A percentile compares a stretch with the other conserved stretches of the same genome.
These are phyloP conservation scores for Musa balbisiana DNA, from an alignment of 202 grass and related monocot genomes.

Conservation along the genomic window DNA sequence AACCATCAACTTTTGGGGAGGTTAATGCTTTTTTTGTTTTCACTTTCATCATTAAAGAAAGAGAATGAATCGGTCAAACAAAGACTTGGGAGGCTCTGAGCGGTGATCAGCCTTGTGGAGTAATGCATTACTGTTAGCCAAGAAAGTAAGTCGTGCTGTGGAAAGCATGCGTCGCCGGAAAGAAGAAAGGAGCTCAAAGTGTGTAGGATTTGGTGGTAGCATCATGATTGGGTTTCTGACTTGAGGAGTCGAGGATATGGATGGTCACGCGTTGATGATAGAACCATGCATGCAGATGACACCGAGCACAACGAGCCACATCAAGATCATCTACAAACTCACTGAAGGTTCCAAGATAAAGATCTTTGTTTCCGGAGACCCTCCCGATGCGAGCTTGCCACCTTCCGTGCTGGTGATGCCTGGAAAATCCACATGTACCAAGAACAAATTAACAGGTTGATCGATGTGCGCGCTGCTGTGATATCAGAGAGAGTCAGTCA, in stretches of 20 bases:
- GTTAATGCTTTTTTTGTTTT: background rate
- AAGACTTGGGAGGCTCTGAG: conserved; percentile 32
- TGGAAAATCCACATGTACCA: background rate
- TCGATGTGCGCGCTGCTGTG: too few species aligned
- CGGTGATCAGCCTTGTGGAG: conserved; percentile 68
- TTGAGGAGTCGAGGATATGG: conserved; percentile 32
- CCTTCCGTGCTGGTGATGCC: conserved; percentile 90
- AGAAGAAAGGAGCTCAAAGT: conserved; percentile 32
- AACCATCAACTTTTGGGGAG: too few species aligned
- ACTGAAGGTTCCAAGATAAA: conserved; percentile 99
- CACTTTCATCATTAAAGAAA: conserved; percentile 15
- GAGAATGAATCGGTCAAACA: conserved; percentile 35
- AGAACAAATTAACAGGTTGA: background rate
- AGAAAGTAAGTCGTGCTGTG: conserved; percentile 22
- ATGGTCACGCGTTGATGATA: conserved; percentile 23
- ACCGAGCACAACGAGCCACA: conserved; percentile 3
- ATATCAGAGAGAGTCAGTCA: background rate
- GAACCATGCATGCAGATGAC: conserved; percentile 23
- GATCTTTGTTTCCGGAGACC: conserved; percentile 97
- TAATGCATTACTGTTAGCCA: conserved; percentile 31
- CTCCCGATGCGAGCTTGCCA: conserved; percentile 97
- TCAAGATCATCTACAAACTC: conserved; percentile 9
- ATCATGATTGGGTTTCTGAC: conserved; percentile 43
- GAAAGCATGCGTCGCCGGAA: conserved; percentile 47
- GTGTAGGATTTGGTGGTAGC: conserved; percentile 43